Base-by-base conservation (phyloP, 2,329 filamentous ascomycete species). In the Alternaria rosae region DNA sequence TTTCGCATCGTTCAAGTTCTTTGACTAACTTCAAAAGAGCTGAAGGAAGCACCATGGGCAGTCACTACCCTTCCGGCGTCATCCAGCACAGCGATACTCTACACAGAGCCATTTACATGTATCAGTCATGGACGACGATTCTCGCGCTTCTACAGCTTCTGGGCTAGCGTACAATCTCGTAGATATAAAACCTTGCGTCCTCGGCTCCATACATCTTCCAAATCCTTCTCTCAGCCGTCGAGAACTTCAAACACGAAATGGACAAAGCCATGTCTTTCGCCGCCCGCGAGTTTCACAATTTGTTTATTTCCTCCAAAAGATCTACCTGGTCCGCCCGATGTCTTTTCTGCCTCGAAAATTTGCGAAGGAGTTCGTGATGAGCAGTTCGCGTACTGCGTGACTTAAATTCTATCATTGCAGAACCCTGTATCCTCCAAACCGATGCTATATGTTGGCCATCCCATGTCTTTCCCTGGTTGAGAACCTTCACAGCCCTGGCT, bases 201-300 rank as follows among this genome's bases (percentile, higher is more conserved):
- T 10, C 32, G 0, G 6, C 15, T 38, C 8, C 0, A 7, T 8
- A 38, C 15, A 10, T 38, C 32, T 38, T 17, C 32, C 32, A 17
- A 9, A 35, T n/a, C n/a, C n/a, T n/a, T n/a, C n/a, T n/a, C n/a
- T n/a, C n/a, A n/a, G n/a, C n/a, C n/a, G n/a, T n/a, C n/a, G n/a
- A n/a, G n/a, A n/a, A n/a, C n/a, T n/a, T n/a, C n/a, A n/a, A n/a
- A n/a, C n/a, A n/a, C n/a, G n/a, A n/a, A n/a, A n/a, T n/a, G n/a
- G n/a, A n/a, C n/a, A n/a, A n/a, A n/a, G n/a, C n/a, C n/a, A 38
- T 38, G 32, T 38, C 8, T n/a, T n/a, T n/a, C 8, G 0, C 32
- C 1, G 15, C 2, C 15, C 2, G 15, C 3, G 32, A 0, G 32
- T 4, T 2, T 38, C 4, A 0, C 1, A n/a, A 38, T 0, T 5